These are phyloP conservation scores for Calonectria pteridis DNA, from an alignment of 2,329 filamentous ascomycete genomes.

Conservation along the genomic window DNA sequence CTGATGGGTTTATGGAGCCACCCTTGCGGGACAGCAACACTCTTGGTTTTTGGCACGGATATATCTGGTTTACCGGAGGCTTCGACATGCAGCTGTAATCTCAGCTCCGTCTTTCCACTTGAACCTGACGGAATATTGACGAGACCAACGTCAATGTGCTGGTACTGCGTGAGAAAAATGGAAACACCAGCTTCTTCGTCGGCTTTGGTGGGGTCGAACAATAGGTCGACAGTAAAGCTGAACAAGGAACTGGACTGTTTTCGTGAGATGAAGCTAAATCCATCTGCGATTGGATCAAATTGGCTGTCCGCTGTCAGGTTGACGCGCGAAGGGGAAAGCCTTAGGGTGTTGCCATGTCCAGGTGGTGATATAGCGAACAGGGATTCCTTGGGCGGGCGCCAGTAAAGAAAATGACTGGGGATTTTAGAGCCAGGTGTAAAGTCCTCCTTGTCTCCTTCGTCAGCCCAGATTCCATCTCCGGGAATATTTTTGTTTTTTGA, in stretches of 20 bases:
- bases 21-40: not conserved
- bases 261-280: constrained; percentile 9
- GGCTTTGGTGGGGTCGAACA: constrained; percentile 52
- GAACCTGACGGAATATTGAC: constrained; percentile 43
- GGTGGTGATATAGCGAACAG: not conserved
- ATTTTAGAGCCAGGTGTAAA: not conserved
- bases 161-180: constrained; percentile 65
- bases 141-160: constrained; percentile 63
- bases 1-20: constrained; percentile 12
- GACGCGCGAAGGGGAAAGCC: constrained; percentile 60
- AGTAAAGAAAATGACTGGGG: not conserved
- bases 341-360: not conserved
- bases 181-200: constrained; percentile 66
- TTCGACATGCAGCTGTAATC: constrained; percentile 27
- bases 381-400: not conserved
- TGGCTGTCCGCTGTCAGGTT: constrained; percentile 62
- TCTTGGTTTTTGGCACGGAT: not conserved
- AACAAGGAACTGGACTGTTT: constrained; percentile 16
- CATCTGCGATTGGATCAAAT: constrained; percentile 2
- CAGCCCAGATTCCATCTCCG: not conserved
- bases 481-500: not conserved
- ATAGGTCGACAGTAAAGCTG: constrained; percentile 13
- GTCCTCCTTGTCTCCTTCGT: not conserved
- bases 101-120: constrained; percentile 40
- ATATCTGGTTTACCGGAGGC: not conserved